Base-by-base conservation (phyloP, 2,329 filamentous ascomycete genomes). In the Claviceps pusilla region DNA sequence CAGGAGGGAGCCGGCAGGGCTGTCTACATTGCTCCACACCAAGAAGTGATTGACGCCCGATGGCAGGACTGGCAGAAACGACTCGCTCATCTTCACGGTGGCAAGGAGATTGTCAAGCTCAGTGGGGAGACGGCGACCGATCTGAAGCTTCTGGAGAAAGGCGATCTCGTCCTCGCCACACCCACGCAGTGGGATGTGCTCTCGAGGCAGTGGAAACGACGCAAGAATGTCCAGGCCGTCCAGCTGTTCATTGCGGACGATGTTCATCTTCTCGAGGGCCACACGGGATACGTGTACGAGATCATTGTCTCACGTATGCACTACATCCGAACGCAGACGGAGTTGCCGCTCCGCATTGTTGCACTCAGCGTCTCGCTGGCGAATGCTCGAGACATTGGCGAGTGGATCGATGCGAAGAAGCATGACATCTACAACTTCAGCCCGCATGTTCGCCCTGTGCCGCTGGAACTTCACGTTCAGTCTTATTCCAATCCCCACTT, bases 341-440 rank as follows among this genome's bases (percentile, higher is more conserved):
- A 95, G 67, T 82, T 86, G 43, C 82, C 86, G 10, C 78, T 97
- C 73, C 84, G 93, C 52, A 91, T 97, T 49, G 73, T 98, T 53
- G 93, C 89, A 2, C 72, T 98, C 57, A 90, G 89, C 65, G 93
- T 96, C 33, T 94, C 93, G 29, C 76, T 98, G 28, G 84, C 93
- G 5, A 97, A 96, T 66, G 90, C 91, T 51, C 82, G 89, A 56
- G 93, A 98, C 63, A 80, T 98, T 62, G 91, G 91, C 52, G 93
- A 96, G 70, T 98, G 93, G 93, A 89, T 98, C 60, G 93, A 94
- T 60, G 93, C 91, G 7, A 95, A 84, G 68, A 97, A 96, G 74
- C 93, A 98, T 67, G 95, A 93, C 50, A 95, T 95, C 59, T 98
- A 91, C 77, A 98, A 98, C 72, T 98, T 98, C 73, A 95, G 89